Conservation (phyloP, 2,329 filamentous ascomycete species). For the Helminthosporium solani region DNA sequence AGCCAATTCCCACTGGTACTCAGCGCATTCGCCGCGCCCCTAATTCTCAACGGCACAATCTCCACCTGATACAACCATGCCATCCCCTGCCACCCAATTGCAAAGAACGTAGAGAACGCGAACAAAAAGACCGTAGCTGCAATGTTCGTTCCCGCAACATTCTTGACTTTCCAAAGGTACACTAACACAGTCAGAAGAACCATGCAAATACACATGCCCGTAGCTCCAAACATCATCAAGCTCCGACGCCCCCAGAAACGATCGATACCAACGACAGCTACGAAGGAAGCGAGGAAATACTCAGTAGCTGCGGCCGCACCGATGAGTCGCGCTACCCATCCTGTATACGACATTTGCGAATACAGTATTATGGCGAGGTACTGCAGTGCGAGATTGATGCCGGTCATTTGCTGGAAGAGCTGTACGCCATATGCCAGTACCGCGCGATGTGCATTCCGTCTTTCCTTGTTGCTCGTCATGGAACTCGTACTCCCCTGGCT, state of each 20-base stretch:
- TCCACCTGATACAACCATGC: conserved; percentile 68
- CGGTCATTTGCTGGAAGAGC: conserved; percentile 46
- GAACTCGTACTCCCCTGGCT: conserved; percentile 24
- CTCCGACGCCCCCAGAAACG: conserved; percentile 38
- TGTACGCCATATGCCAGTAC: conserved; percentile 46
- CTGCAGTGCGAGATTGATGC: conserved; percentile 35
- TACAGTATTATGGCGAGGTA: conserved; percentile 54
- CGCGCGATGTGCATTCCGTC: conserved; percentile 45
- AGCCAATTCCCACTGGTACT: conserved; percentile 91
- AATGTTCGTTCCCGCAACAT: conserved; percentile 29
- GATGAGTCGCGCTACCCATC: conserved; percentile 45
- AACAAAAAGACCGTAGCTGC: conserved; percentile 68
- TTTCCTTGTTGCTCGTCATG: conserved; percentile 39
- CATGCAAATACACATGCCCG: conserved; percentile 39
- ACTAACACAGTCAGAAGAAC: conserved; percentile 29
- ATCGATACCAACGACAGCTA: conserved; percentile 41
- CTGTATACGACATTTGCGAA: conserved; percentile 50
- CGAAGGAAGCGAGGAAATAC: conserved; percentile 41
- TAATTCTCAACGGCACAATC: conserved; percentile 84
- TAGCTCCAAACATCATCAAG: conserved; percentile 40
- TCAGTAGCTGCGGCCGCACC: conserved; percentile 42
- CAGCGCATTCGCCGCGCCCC: conserved; percentile 80
- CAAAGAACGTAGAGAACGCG: conserved; percentile 90
- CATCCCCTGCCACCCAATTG: conserved; percentile 73
- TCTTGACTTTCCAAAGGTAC: conserved; percentile 25